Base-by-base conservation (phyloP, 164 flowering plant species). In the Tetracentron sinense region DNA sequence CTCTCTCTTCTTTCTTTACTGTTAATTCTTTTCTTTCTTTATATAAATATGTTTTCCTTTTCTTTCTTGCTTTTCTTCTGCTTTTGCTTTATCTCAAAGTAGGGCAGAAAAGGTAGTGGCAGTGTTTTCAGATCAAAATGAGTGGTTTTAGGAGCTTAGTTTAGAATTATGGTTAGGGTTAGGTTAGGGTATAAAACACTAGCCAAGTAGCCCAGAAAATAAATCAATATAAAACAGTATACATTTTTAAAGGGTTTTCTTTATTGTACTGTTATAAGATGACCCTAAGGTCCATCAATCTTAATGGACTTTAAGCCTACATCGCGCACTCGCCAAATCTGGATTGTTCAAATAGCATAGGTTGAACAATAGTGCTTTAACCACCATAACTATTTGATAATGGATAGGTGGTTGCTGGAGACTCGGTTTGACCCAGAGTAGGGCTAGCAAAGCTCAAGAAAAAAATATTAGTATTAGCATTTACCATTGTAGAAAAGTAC, bases 41-140 rank as follows among this genome's bases (percentile, higher is more conserved):
- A 7, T 54, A 42, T 33, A 44, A 35, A 68, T 42, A 6, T 16
- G 31, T 12, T 63, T 15, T 67, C 4, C 52, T n/a, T 64, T 55
- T 38, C 19, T 71, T 62, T 61, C 51, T 60, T 56, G 44, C 50
- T 66, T 38, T 69, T 56, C 22, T 35, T 62, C 73, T 61, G 69
- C 84, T 81, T 79, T 86, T 79, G 73, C 91, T 86, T 86, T 86
- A 68, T 78, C 81, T 73, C 75, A 81, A 85, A 83, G 90, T 77
- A 79, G 78, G 75, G 73, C 80, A 71, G 65, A 74, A 77, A 81
- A 87, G 84, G 78, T 69, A 77, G 74, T 74, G 77, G 74, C 78
- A 78, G 73, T 67, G 66, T 70, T 74, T 67, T 68, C 77, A 67
- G 70, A 57, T 33, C 63, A 56, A 77, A 77, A 62, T 67, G 47